Evolutionary conservation across 768 basidiomycete species (phyloP).

Genomic region (Auriculariales sp.): DNA sequence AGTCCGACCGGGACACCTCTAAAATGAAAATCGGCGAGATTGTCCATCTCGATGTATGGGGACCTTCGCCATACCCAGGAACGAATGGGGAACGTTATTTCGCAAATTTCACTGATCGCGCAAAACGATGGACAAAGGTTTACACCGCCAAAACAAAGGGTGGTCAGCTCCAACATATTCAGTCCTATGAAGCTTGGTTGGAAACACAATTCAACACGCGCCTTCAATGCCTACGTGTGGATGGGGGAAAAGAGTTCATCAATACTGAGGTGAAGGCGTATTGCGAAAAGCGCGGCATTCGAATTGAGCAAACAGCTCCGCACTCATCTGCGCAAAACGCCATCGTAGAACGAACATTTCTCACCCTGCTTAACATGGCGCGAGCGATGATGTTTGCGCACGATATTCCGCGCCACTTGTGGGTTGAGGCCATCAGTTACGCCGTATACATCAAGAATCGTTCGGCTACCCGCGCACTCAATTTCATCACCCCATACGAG

Average conservation of each 20-base stretch:
- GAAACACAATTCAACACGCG: slow-evolving; percentile 2
- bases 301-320: slow-evolving; percentile 13
- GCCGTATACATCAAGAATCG: slow-evolving; percentile 4
- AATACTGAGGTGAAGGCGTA: slow-evolving; percentile 6
- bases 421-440: background rate
- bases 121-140: slow-evolving; percentile 1
- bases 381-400: slow-evolving; percentile 1
- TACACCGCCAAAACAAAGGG: slow-evolving; percentile 3
- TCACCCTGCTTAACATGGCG: background rate
- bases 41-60: slow-evolving; percentile 6
- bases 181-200: background rate
- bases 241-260: slow-evolving; percentile 15
- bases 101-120: slow-evolving; percentile 6
- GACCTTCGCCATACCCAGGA: background rate
- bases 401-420: background rate
- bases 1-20: background rate
- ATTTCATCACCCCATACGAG: slow-evolving; percentile 12
- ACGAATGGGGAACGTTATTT: slow-evolving; percentile 1
- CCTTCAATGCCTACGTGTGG: slow-evolving; percentile 8
- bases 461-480: background rate
- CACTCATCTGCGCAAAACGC: slow-evolving; percentile 25
- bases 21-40: background rate
- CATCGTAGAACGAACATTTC: slow-evolving; percentile 1
- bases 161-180: background rate
- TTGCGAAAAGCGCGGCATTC: slow-evolving; percentile 7